Conservation (phyloP, 1,284 basidiomycete species). For the Trametes sp. region DNA sequence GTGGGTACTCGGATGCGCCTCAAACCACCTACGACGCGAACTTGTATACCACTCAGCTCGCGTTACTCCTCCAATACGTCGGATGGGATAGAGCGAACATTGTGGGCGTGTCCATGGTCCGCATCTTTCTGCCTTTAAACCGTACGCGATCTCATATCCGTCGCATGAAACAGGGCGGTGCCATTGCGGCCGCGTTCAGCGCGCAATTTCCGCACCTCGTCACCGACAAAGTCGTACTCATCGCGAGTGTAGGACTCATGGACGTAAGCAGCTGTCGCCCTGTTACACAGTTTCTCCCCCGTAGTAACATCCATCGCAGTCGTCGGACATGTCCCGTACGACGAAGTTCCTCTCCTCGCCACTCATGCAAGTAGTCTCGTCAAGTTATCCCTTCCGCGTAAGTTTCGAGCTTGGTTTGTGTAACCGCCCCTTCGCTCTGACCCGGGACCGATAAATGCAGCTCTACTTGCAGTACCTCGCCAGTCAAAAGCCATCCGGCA, state of each 20-base stretch:
- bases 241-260: slow-evolving; percentile 73
- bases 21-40: slow-evolving; percentile 66
- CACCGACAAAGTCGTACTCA: slow-evolving; percentile 65
- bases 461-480: slow-evolving; percentile 59
- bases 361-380: slow-evolving; percentile 65
- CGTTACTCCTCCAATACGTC: slow-evolving; percentile 78
- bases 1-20: slow-evolving; percentile 82
- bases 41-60: slow-evolving; percentile 79
- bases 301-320: too few relatives aligned
- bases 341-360: slow-evolving; percentile 78
- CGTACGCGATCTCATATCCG: background rate
- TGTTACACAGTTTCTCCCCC: too few relatives aligned
- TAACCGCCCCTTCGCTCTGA: background rate
- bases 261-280: slow-evolving; percentile 50
- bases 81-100: slow-evolving; percentile 71
- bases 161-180: slow-evolving; percentile 63
- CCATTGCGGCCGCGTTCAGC: slow-evolving; percentile 71
- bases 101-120: slow-evolving; percentile 77
- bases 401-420: too few relatives aligned
- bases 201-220: slow-evolving; percentile 75
- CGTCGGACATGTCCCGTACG: slow-evolving; percentile 70
- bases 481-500: slow-evolving; percentile 37
- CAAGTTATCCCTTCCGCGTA: slow-evolving; percentile 67
- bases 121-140: slow-evolving; percentile 23
- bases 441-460: slow-evolving; percentile 38